Evolutionary conservation across 495 filamentous ascomycete species (phyloP).

Genomic region (Penicillium verhagenii): DNA sequence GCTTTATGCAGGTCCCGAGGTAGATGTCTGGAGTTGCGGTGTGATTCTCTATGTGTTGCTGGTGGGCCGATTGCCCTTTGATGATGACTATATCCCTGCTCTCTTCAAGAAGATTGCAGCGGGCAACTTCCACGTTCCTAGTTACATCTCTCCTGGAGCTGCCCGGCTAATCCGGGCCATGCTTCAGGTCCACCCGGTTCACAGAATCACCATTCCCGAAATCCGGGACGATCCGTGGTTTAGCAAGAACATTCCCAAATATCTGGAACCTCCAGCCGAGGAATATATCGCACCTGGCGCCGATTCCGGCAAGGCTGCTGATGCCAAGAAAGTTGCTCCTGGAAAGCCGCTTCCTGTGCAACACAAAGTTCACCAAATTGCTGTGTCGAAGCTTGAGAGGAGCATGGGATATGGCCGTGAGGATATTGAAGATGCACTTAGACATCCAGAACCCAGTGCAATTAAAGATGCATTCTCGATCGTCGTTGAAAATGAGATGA

Average conservation of each 20-base stretch:
- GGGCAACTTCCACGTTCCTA: constrained; percentile 84
- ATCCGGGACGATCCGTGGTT: constrained; percentile 97
- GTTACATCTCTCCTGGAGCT: constrained; percentile 85
- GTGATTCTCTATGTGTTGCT: constrained; percentile 96
- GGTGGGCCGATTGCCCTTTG: constrained; percentile 88
- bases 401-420: constrained; percentile 96
- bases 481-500: constrained; percentile 94
- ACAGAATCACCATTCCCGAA: constrained; percentile 88
- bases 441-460: constrained; percentile 87
- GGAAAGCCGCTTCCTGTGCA: constrained; percentile 74
- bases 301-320: constrained; percentile 85
- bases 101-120: constrained; percentile 87
- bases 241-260: constrained; percentile 75
- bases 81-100: constrained; percentile 92
- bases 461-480: constrained; percentile 99
- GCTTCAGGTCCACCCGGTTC: constrained; percentile 91
- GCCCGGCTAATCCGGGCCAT: constrained; percentile 82
- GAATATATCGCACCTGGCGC: constrained; percentile 92
- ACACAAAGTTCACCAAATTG: constrained; percentile 85
- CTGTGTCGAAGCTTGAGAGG: constrained; percentile 91
- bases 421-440: constrained; percentile 91
- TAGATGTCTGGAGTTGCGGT: constrained; percentile 99
- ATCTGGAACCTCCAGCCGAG: constrained; percentile 85
- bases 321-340: constrained; percentile 72
- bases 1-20: constrained; percentile 94